phyloP scores from a whole-genome alignment of 352 stramenopile species.

The Pythium oligandrum region DNA sequence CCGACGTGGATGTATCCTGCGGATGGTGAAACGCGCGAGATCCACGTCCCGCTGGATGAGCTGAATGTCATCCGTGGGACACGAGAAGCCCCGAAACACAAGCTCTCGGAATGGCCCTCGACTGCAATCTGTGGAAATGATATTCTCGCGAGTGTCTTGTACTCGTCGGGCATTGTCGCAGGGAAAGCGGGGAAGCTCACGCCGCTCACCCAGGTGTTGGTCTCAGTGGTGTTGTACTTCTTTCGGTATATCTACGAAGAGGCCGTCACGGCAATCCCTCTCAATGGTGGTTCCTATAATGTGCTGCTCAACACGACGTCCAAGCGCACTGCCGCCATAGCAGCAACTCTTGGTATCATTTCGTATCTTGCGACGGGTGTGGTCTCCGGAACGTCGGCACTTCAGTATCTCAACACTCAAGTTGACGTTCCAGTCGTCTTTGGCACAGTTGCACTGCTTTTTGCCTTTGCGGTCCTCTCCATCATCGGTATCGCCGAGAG shows the following conservation, averaged over 20 bases:
- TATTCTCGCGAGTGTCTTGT: conserved; percentile 74
- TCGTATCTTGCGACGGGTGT: conserved; percentile 81
- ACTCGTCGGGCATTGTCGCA: conserved; percentile 38
- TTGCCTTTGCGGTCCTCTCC: conserved; percentile 66
- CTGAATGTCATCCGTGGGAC: conserved; percentile 21
- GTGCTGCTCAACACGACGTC: conserved; percentile 83
- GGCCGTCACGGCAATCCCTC: conserved; percentile 73
- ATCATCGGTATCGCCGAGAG: conserved; percentile 76
- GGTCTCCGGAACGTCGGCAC: conserved; percentile 31
- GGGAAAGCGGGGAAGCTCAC: conserved; percentile 61
- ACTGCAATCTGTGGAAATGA: conserved; percentile 87
- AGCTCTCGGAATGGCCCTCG: conserved; percentile 60
- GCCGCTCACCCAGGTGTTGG: conserved; percentile 62
- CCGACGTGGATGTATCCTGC: conserved; percentile 30
- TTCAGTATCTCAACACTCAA: conserved; percentile 34
- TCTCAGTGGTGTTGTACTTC: conserved; percentile 44
- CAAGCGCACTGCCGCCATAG: conserved; percentile 72
- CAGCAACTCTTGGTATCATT: conserved; percentile 76
- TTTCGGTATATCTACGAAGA: conserved; percentile 81
- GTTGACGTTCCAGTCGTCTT: conserved; percentile 20
- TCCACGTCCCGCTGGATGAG: conserved; percentile 18
- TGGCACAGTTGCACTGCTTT: conserved; percentile 37
- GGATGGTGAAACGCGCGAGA: conserved; percentile 13
- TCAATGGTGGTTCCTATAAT: conserved; percentile 87
- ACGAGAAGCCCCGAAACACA: conserved; percentile 21